Conservation (phyloP, 768 basidiomycete genomes). For the Auriscalpium orientale region DNA sequence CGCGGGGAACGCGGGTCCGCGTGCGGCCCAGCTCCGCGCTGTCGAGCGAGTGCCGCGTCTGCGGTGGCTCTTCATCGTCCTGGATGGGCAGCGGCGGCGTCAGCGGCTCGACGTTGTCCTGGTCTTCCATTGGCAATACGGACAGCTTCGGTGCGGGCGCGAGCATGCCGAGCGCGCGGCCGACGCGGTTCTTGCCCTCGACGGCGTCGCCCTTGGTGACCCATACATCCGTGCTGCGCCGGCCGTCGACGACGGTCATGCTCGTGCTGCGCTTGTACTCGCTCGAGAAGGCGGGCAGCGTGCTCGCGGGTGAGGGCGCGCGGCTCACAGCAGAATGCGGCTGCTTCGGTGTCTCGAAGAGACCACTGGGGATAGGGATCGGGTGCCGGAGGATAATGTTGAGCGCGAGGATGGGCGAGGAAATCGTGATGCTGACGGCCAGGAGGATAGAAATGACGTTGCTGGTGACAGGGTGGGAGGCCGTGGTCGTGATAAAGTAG, state of each 20-base stretch:
- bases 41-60: slow-evolving; percentile 46
- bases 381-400: slow-evolving; percentile 55
- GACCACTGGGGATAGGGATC: slow-evolving; percentile 56
- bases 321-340: slow-evolving; percentile 36
- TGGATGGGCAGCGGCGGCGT: slow-evolving; percentile 59
- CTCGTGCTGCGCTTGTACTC: slow-evolving; percentile 60
- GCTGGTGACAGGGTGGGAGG: slow-evolving; percentile 33
- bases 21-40: slow-evolving; percentile 46
- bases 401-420: slow-evolving; percentile 58
- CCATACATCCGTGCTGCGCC: slow-evolving; percentile 72
- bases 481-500: slow-evolving; percentile 41
- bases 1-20: slow-evolving; percentile 28
- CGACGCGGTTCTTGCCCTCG: slow-evolving; percentile 54
- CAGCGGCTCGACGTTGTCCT: slow-evolving; percentile 29
- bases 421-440: slow-evolving; percentile 56
- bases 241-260: slow-evolving; percentile 57
- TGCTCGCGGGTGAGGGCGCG: slow-evolving; percentile 35
- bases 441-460: slow-evolving; percentile 41
- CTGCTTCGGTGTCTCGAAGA: slow-evolving; percentile 47
- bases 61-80: slow-evolving; percentile 34
- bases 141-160: slow-evolving; percentile 58
- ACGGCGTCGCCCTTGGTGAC: slow-evolving; percentile 64
- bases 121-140: slow-evolving; percentile 52
- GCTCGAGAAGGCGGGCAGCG: slow-evolving; percentile 38
- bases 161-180: slow-evolving; percentile 58